These are phyloP conservation scores for Fusarium luffae DNA, from an alignment of 2,329 filamentous ascomycete genomes.

Conservation along the genomic window DNA sequence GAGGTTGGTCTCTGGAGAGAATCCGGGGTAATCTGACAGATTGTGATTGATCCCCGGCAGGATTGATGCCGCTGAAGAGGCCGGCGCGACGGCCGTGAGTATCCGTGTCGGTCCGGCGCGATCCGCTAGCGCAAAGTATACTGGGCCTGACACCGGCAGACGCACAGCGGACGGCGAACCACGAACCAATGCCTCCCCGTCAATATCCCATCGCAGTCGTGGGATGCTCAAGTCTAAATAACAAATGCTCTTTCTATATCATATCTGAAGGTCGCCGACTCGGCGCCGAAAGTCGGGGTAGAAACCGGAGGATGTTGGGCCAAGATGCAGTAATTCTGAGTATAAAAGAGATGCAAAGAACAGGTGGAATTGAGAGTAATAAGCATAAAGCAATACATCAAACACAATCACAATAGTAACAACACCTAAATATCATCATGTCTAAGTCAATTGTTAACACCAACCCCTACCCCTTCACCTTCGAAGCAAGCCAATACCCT, in stretches of 20 bases:
- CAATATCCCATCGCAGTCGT: background rate
- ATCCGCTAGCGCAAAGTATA: constrained; percentile 2
- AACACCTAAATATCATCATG: constrained; percentile 6
- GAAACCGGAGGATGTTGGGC: background rate
- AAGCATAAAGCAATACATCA: background rate
- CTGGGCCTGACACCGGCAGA: background rate
- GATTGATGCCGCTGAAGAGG: background rate
- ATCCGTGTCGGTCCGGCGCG: constrained; percentile 21
- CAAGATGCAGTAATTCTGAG: background rate
- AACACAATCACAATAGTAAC: background rate
- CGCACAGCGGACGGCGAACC: background rate
- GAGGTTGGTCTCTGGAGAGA: background rate
- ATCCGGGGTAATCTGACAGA: background rate
- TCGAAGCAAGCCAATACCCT: constrained; percentile 15
- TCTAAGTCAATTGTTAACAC: constrained; percentile 27
- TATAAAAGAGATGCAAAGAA: constrained; percentile 1
- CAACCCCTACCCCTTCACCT: constrained; percentile 19
- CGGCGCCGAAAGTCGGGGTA: constrained; percentile 6
- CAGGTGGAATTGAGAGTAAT: background rate
- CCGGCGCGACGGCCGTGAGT: background rate
- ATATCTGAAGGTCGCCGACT: background rate
- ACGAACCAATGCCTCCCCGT: background rate
- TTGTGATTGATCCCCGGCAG: background rate
- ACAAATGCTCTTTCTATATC: background rate
- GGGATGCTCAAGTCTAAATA: constrained; percentile 5